phyloP scores from a whole-genome alignment of 305 asterid species.

The Petunia hybrid region DNA sequence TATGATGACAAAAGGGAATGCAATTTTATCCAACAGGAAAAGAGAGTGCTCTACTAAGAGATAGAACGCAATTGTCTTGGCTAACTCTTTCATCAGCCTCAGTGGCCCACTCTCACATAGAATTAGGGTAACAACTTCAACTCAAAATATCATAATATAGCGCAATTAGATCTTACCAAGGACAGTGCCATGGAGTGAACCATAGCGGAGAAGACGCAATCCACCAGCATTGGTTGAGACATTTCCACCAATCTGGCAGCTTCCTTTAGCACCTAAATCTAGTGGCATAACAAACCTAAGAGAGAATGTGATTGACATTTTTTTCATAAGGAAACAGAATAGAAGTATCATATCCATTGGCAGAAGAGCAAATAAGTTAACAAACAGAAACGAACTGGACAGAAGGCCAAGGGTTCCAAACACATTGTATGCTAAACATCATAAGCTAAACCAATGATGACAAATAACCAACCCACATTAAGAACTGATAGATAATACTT shows the following conservation, averaged over 20 bases:
- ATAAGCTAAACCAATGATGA: too few relatives aligned
- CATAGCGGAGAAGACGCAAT: slow-evolving; percentile 93
- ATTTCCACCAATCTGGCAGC: slow-evolving; percentile 99
- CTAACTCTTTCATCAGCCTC: slow-evolving; percentile 3
- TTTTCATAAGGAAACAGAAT: background rate
- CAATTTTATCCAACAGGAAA: slow-evolving; percentile 7
- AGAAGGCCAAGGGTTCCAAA: background rate
- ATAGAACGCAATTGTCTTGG: slow-evolving; percentile 4
- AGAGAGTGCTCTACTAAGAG: background rate
- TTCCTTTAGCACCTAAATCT: slow-evolving; percentile 99
- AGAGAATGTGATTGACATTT: slow-evolving; percentile 39
- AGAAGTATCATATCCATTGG: background rate
- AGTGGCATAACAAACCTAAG: slow-evolving; percentile 92
- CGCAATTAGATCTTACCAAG: slow-evolving; percentile 65
- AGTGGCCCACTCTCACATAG: background rate
- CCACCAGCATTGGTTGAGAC: slow-evolving; percentile 99
- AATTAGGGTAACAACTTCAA: background rate
- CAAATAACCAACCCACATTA: too few relatives aligned
- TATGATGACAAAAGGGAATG: slow-evolving; percentile 7
- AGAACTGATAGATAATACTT: background rate
- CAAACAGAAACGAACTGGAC: background rate
- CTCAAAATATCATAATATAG: slow-evolving; percentile 23
- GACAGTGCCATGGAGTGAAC: slow-evolving; percentile 94
- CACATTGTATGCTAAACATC: too few relatives aligned
- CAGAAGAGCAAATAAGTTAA: slow-evolving; percentile 8